Percentiles rank a stretch among this genome's conserved stretches.
These are phyloP conservation scores for Sclerotinia nivalis DNA, from an alignment of 2,329 filamentous ascomycete genomes.

Conservation along the genomic window DNA sequence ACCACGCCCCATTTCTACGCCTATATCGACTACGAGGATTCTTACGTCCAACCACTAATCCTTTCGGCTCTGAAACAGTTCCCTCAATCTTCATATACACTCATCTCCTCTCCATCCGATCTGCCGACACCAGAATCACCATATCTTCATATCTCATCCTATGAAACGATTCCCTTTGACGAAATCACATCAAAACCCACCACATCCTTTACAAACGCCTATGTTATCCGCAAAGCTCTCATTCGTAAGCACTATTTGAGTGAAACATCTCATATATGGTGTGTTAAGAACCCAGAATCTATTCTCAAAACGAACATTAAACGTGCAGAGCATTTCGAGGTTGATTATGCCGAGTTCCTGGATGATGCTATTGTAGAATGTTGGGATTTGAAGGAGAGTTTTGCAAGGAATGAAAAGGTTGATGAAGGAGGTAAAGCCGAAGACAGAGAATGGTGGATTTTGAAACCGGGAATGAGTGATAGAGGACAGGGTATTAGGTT, in stretches of 20 bases:
- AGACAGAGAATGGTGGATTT: constrained; percentile 87
- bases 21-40: constrained; percentile 79
- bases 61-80: constrained; percentile 68
- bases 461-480: constrained; percentile 98
- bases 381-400: constrained; percentile 79
- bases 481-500: constrained; percentile 89
- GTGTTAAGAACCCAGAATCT: constrained; percentile 76
- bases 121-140: constrained; percentile 30
- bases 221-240: constrained; percentile 92
- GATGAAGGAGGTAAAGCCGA: constrained; percentile 50
- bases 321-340: constrained; percentile 80
- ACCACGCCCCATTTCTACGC: constrained; percentile 59
- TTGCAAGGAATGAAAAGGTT: constrained; percentile 64
- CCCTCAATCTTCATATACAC: constrained; percentile 53
- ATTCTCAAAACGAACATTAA: constrained; percentile 71
- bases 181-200: constrained; percentile 62
- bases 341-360: constrained; percentile 95
- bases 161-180: constrained; percentile 86
- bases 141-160: constrained; percentile 75
- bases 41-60: constrained; percentile 87
- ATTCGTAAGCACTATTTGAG: constrained; percentile 95
- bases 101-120: constrained; percentile 53
- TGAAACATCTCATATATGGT: constrained; percentile 80
- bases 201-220: constrained; percentile 77
- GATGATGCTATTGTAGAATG: constrained; percentile 91